phyloP scores from a whole-genome alignment of 768 basidiomycete genomes.

The Neoboletus subvelutipes region DNA sequence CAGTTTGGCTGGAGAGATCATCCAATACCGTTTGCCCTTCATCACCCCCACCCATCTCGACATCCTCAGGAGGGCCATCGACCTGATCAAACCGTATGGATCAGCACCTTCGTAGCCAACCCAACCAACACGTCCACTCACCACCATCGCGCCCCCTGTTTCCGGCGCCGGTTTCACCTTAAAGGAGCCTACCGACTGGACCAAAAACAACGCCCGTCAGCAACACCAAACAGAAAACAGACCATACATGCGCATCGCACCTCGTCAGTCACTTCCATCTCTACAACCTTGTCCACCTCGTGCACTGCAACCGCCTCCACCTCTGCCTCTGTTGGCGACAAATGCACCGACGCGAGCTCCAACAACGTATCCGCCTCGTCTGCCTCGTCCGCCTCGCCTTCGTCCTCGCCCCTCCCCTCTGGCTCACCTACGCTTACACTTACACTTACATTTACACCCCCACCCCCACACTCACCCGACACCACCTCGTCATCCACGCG shows the following conservation, averaged over 20 bases:
- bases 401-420: background rate
- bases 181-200: background rate
- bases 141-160: background rate
- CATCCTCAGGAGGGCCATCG: background rate
- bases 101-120: background rate
- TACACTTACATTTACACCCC: background rate
- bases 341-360: constrained; percentile 27
- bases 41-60: background rate
- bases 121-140: background rate
- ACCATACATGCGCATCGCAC: background rate
- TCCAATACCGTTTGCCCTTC: background rate
- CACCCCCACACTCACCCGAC: background rate
- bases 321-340: constrained; percentile 2
- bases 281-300: background rate
- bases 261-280: constrained; percentile 10
- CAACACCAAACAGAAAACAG: background rate
- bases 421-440: too few species aligned
- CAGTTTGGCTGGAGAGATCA: background rate
- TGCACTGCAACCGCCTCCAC: background rate
- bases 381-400: too few species aligned
- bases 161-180: background rate
- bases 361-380: constrained; percentile 23
- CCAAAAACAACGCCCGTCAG: constrained; percentile 1
- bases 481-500: background rate
- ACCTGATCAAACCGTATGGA: background rate